Conservation (phyloP, 208 protist genomes). For the Lotmaria passim region DNA sequence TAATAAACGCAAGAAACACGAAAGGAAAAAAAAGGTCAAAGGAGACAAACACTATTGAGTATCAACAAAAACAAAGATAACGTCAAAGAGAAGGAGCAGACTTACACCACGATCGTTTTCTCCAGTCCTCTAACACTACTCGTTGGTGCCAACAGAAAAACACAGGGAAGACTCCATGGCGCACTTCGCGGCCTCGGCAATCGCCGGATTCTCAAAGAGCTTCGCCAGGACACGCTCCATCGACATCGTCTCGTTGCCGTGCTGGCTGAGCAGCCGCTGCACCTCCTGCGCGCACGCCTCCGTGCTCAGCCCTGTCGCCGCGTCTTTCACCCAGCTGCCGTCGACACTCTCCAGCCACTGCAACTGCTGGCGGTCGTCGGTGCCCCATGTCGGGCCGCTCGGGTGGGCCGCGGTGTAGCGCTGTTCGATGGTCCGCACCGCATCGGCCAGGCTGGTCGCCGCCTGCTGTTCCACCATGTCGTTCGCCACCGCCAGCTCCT, state of each 20-base stretch:
- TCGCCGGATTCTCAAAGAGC: conserved; percentile 53
- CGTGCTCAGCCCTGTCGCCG: not conserved
- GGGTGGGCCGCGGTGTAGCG: conserved; percentile 44
- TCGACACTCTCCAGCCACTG: conserved; percentile 53
- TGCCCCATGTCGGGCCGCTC: conserved; percentile 46
- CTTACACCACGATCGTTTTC: not conserved
- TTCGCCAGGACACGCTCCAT: conserved; percentile 50
- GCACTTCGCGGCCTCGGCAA: conserved; percentile 32
- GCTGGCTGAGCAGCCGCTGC: conserved; percentile 26
- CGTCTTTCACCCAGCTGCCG: conserved; percentile 15
- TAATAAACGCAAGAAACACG: not conserved
- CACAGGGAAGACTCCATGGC: conserved; percentile 14
- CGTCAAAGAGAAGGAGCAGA: no score
- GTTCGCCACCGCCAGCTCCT: conserved; percentile 73
- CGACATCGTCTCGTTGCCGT: conserved; percentile 15
- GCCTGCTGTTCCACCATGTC: conserved; percentile 46
- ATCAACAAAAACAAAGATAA: not conserved
- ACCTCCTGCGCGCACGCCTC: conserved; percentile 19
- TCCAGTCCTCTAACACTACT: not conserved
- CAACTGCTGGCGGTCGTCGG: conserved; percentile 35
- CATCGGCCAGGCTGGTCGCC: conserved; percentile 41
- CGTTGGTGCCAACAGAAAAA: not conserved
- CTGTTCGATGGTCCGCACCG: conserved; percentile 47
- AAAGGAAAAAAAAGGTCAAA: not conserved
- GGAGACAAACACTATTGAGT: not conserved